Evolutionary conservation across 495 filamentous ascomycete species (phyloP).

Genomic region (Podospora comata): DNA sequence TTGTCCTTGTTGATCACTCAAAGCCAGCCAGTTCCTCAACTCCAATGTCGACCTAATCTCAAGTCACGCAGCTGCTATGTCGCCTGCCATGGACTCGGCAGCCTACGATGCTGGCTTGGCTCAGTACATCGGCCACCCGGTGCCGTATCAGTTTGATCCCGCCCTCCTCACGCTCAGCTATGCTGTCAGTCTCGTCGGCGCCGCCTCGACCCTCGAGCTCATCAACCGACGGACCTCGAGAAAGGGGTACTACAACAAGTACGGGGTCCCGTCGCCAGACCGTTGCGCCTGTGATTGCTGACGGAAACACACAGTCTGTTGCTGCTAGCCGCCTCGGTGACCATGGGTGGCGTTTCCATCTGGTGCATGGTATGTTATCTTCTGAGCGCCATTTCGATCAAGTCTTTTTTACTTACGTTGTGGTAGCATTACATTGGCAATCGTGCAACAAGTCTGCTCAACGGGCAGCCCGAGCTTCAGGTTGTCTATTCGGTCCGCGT

Average conservation of each 20-base stretch:
- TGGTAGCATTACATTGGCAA: constrained; percentile 76
- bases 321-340: constrained; percentile 63
- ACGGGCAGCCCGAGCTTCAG: constrained; percentile 59
- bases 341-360: constrained; percentile 82
- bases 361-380: constrained; percentile 48
- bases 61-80: neutral
- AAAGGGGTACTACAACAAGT: constrained; percentile 65
- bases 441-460: constrained; percentile 65
- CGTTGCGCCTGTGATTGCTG: neutral
- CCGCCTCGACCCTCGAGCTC: constrained; percentile 74
- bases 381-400: neutral
- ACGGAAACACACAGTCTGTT: constrained; percentile 45
- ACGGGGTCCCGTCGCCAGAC: neutral
- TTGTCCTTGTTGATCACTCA: neutral
- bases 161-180: constrained; percentile 72
- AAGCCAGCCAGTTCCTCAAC: neutral
- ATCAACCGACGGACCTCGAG: constrained; percentile 70
- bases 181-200: constrained; percentile 72
- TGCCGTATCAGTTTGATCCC: constrained; percentile 55
- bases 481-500: constrained; percentile 69
- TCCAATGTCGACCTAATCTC: neutral
- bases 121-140: constrained; percentile 38
- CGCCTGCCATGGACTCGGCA: constrained; percentile 9
- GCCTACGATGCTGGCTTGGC: constrained; percentile 14
- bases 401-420: constrained; percentile 15